Percentiles rank a stretch among this genome's conserved stretches.
Evolutionary conservation across 75 land plant species (phyloP).

Genomic region (Chamaecyparis obtusa): DNA sequence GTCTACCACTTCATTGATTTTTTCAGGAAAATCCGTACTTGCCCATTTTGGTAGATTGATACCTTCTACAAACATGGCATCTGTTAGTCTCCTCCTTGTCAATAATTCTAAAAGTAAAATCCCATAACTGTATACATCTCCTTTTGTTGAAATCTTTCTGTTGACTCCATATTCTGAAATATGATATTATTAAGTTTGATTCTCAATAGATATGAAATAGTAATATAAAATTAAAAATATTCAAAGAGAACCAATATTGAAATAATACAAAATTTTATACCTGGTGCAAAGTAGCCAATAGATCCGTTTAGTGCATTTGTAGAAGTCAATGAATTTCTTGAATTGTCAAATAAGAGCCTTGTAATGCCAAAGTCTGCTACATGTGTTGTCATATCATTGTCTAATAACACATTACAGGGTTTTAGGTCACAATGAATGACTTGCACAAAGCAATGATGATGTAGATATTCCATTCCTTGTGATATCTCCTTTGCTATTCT

Average conservation of each 20-base stretch:
- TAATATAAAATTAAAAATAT: neutral
- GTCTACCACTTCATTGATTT: too few relatives aligned
- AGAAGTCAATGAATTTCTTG: neutral
- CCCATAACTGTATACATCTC: constrained; percentile 11
- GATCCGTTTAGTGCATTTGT: constrained; percentile 18
- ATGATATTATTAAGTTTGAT: neutral
- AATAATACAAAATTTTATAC: constrained; percentile 1
- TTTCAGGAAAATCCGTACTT: too few relatives aligned
- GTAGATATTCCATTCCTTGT: neutral
- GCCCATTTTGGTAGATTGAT: too few relatives aligned
- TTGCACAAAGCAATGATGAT: neutral
- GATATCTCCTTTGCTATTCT: neutral
- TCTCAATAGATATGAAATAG: too few relatives aligned
- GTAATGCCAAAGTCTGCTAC: neutral
- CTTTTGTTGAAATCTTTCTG: neutral
- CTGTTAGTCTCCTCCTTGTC: neutral
- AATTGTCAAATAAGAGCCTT: neutral
- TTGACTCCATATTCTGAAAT: neutral
- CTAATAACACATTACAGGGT: neutral
- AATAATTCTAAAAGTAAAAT: neutral
- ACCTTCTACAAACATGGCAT: neutral
- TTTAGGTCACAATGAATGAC: neutral
- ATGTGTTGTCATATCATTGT: neutral
- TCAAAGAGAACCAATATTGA: neutral
- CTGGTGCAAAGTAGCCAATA: constrained; percentile 41